Base-by-base conservation (phyloP, 306 rosid genomes). In the Myrica gale region DNA sequence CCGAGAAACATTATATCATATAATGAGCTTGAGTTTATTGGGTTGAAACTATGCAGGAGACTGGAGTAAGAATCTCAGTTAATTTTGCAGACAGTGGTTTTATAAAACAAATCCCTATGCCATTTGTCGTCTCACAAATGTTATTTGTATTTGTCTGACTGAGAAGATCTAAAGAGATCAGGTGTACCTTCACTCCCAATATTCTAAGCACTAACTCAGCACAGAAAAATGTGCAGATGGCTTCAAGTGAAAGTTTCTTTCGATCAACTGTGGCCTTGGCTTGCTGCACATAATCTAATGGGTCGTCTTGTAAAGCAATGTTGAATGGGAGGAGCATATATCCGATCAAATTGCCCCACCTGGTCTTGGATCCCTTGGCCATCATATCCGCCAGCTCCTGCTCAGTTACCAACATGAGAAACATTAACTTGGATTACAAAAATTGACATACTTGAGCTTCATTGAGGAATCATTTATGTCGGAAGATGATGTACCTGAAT, bases 321-420 rank as follows among this genome's bases (percentile, higher is more conserved):
- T 52, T 32, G 66, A 89, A 78, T 4, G 93, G 91, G 12, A 85
- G 77, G 15, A 88, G 55, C 13, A 84, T 9, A 52, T 81, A 84
- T 21, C 93, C 97, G 21, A 89, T 42, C 61, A 42, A 16, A 73
- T 92, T 92, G 26, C 91, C 97, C 93, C 93, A 92, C 77, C 62
- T 84, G 15, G 70, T 73, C 82, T 85, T 88, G 21, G 93, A 85
- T 26, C 83, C 84, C 80, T 88, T 82, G 4, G 80, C 86, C 90
- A 90, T 85, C 93, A 85, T 82, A 79, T 90, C 89, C 19, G 93
- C 89, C 39, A 92, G 9, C 43, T 75, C 88, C 97, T 89, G 82
- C 67, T 60, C 51, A 6, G 13, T 6, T 8, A n/a, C 12, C 68
- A 65, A 58, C 32, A 20, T 48, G 53, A 9, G 51, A 1, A 12